Evolutionary conservation across 2,329 filamentous ascomycete genomes (phyloP), one percentile per base, ranked within the genome.

Genomic region (Diplodia corticola): DNA sequence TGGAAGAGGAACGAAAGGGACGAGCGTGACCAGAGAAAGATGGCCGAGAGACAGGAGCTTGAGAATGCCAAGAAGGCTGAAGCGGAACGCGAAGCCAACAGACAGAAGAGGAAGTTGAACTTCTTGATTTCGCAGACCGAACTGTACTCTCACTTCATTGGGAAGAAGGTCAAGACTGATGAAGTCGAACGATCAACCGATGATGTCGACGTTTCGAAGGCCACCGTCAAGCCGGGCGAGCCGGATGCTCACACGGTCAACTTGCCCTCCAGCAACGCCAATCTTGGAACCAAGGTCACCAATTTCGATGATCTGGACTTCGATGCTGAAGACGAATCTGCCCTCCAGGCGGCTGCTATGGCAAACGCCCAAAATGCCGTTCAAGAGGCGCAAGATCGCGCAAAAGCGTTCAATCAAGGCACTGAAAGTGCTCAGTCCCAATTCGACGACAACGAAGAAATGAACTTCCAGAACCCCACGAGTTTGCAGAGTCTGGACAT

Each of bases 1-100:
- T 99, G 95, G 95, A 98, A 98, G 81, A 90, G 94, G 66, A 99
- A 99, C 77, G 95, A 99, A 79, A 91, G 94, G 63, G 95, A 99
- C 76, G 95, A 99, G 77, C 91, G 95, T 68, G 95, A 99, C 77
- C 84, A 96, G 70, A 89, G 95, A 71, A 96, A 97, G 81, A 89
- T 93, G 63, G 95, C 95, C 5, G 95, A 99, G 82, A 92, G 90
- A 77, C 93, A 97, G 77, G 95, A 98, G 80, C 86, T 99, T 55
- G 95, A 99, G 77, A 96, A 95, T 74, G 95, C 95, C 20, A 93
- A 95, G 80, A 96, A 94, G 80, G 93, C 94, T 68, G 95, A 99
- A 82, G 95, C 95, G 5, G 95, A 98, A 73, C 93, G 96, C 70
- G 95, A 99, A 85, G 93, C 95, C 17, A 96, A 96, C 72, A 88